phyloP scores from a whole-genome alignment of 345 rosid species.

The Ceriops tagal region DNA sequence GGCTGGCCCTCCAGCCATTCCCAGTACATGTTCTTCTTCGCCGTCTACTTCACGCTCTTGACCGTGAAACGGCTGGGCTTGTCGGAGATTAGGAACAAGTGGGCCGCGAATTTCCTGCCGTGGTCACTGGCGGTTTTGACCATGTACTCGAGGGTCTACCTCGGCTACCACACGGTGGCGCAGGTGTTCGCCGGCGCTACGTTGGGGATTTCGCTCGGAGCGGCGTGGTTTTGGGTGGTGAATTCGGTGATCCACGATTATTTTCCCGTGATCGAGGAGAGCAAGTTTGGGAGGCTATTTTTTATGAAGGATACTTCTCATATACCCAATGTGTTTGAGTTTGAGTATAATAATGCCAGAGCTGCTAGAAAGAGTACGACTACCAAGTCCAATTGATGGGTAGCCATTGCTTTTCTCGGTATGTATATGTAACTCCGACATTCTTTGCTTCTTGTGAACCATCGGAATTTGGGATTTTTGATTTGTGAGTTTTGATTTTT shows the following conservation, averaged over 20 bases:
- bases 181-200: conserved; percentile 86
- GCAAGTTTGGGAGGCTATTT: conserved; percentile 63
- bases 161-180: conserved; percentile 82
- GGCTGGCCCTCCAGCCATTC: conserved; percentile 99
- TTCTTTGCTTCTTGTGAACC: not conserved
- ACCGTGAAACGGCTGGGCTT: conserved; percentile 58
- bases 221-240: conserved; percentile 78
- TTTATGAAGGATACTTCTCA: conserved; percentile 94
- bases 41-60: conserved; percentile 55
- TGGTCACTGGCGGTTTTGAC: conserved; percentile 76
- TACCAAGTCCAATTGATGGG: conserved; percentile 48
- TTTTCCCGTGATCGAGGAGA: conserved; percentile 79
- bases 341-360: conserved; percentile 92
- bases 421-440: not conserved
- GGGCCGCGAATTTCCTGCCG: conserved; percentile 38
- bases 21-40: conserved; percentile 87
- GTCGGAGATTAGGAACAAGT: conserved; percentile 45
- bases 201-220: conserved; percentile 62
- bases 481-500: too few species aligned
- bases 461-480: too few species aligned
- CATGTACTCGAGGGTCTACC: conserved; percentile 84
- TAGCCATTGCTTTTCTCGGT: not conserved
- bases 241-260: conserved; percentile 41
- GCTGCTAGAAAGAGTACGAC: conserved; percentile 56
- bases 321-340: conserved; percentile 72